A percentile compares a stretch with the other conserved stretches of the same genome.
These are phyloP conservation scores for Carpinus viminea DNA, from an alignment of 306 rosid genomes.

Conservation along the genomic window DNA sequence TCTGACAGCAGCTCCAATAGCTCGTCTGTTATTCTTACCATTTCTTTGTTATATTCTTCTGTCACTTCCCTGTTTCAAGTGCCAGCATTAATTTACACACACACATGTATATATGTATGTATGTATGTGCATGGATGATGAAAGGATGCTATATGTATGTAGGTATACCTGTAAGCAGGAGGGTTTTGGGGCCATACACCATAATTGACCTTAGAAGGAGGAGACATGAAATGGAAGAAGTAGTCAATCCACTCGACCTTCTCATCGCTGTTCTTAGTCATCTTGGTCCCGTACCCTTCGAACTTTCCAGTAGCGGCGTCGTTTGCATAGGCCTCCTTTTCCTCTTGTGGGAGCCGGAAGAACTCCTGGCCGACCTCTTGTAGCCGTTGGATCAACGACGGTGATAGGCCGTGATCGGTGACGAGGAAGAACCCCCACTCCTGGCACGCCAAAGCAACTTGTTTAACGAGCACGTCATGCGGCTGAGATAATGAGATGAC, in stretches of 20 bases:
- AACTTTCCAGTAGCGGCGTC: slow-evolving; percentile 52
- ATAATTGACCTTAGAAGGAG: slow-evolving; percentile 48
- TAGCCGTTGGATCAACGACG: slow-evolving; percentile 40
- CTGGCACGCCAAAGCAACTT: slow-evolving; percentile 26
- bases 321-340: slow-evolving; percentile 60
- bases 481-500: slow-evolving; percentile 37
- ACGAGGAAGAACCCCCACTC: slow-evolving; percentile 62
- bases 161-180: slow-evolving; percentile 46
- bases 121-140: too few relatives aligned
- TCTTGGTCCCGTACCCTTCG: slow-evolving; percentile 69
- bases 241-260: slow-evolving; percentile 76
- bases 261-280: slow-evolving; percentile 53
- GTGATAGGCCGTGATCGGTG: slow-evolving; percentile 53
- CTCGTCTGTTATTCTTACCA: slow-evolving; percentile 34
- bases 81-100: too few relatives aligned
- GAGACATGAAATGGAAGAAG: slow-evolving; percentile 53
- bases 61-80: slow-evolving; percentile 44
- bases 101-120: too few relatives aligned
- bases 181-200: slow-evolving; percentile 55
- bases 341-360: slow-evolving; percentile 48
- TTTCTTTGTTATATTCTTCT: slow-evolving; percentile 52
- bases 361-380: slow-evolving; percentile 53
- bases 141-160: too few relatives aligned
- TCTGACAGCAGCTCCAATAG: slow-evolving; percentile 52
- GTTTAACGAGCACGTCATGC: slow-evolving; percentile 14